phyloP scores from a whole-genome alignment of 352 stramenopile genomes.

The Phytophthora idaei region DNA sequence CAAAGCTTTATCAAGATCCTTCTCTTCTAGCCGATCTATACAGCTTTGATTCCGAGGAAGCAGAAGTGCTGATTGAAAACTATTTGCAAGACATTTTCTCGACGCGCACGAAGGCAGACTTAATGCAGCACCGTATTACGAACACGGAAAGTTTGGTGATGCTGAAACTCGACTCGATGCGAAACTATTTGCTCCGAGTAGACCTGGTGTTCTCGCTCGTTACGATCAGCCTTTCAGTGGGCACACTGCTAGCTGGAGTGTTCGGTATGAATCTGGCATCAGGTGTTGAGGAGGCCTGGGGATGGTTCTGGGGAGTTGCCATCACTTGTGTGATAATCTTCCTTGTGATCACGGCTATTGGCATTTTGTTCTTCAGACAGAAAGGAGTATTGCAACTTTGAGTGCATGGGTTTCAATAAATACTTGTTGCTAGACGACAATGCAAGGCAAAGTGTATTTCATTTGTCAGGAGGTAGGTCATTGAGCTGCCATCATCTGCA shows the following conservation, averaged over 20 bases:
- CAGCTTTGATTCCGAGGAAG: slow-evolving; percentile 71
- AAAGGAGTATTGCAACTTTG: slow-evolving; percentile 46
- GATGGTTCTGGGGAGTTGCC: slow-evolving; percentile 43
- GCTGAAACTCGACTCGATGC: slow-evolving; percentile 70
- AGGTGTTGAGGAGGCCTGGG: slow-evolving; percentile 23
- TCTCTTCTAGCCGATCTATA: slow-evolving; percentile 43
- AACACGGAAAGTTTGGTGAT: slow-evolving; percentile 75
- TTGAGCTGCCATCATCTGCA: too few relatives aligned
- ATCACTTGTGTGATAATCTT: slow-evolving; percentile 32
- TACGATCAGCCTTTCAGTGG: slow-evolving; percentile 38
- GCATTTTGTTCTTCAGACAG: slow-evolving; percentile 24
- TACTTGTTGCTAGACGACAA: slow-evolving; percentile 11
- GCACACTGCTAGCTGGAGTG: slow-evolving; percentile 35
- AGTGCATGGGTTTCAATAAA: slow-evolving; percentile 21
- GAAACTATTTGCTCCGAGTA: slow-evolving; percentile 64
- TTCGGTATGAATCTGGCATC: slow-evolving; percentile 49
- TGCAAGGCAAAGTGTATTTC: slow-evolving; percentile 11
- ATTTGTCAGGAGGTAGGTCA: too few relatives aligned
- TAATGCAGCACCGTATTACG: slow-evolving; percentile 68
- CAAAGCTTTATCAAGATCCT: slow-evolving; percentile 58
- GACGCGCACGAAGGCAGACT: slow-evolving; percentile 58
- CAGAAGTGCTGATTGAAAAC: slow-evolving; percentile 66
- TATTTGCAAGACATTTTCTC: slow-evolving; percentile 82
- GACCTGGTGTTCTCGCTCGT: slow-evolving; percentile 43
- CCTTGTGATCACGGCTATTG: not conserved